Percentiles rank a stretch among this genome's conserved stretches.
Conservation (phyloP, 495 filamentous ascomycete genomes). For the Penicillium goetzii region DNA sequence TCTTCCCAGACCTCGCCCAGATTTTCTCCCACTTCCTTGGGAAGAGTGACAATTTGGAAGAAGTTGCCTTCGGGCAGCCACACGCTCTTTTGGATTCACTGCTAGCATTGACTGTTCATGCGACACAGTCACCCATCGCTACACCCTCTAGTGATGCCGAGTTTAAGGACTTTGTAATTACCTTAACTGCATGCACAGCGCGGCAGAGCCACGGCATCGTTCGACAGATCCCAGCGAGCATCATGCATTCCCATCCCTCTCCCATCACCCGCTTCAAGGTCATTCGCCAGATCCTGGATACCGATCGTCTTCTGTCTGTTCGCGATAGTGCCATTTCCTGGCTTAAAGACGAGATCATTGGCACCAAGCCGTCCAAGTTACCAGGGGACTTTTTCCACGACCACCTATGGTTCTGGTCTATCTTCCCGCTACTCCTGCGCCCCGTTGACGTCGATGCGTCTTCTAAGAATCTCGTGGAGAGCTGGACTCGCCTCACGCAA, state of each 20-base stretch:
- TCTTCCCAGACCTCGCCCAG: conserved; percentile 67
- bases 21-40: conserved; percentile 65
- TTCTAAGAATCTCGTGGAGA: conserved; percentile 37
- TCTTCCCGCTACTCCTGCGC: conserved; percentile 45
- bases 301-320: conserved; percentile 70
- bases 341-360: conserved; percentile 81
- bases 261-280: conserved; percentile 71
- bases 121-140: conserved; percentile 31
- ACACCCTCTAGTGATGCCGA: conserved; percentile 35
- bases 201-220: conserved; percentile 70
- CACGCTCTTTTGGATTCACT: conserved; percentile 48
- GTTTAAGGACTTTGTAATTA: conserved; percentile 55
- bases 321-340: conserved; percentile 83
- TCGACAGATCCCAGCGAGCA: conserved; percentile 68
- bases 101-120: conserved; percentile 39
- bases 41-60: conserved; percentile 45
- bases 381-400: conserved; percentile 36
- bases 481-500: conserved; percentile 46
- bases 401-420: conserved; percentile 55
- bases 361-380: conserved; percentile 28
- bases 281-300: conserved; percentile 78
- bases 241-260: conserved; percentile 78
- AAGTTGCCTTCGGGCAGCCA: conserved; percentile 46
- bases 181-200: conserved; percentile 68
- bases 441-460: conserved; percentile 25